Conservation (phyloP, 2,329 filamentous ascomycete species). For the Pezicula radicicola region DNA sequence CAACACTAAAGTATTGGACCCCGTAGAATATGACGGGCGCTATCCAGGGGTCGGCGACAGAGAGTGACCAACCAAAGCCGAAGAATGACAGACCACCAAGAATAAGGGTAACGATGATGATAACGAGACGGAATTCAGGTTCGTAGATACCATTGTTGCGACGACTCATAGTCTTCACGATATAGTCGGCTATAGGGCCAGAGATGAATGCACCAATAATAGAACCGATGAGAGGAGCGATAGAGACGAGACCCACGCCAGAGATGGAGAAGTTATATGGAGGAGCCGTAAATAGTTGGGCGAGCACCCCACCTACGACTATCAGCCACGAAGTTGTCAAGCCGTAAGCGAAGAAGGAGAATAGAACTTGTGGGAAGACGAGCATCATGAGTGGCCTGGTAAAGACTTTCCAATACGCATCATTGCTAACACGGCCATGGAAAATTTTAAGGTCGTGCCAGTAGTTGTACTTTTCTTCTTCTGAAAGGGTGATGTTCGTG, state of each 20-base stretch:
- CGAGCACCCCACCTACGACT: slow-evolving; percentile 11
- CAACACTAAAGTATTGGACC: slow-evolving; percentile 32
- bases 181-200: slow-evolving; percentile 25
- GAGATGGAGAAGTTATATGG: slow-evolving; percentile 13
- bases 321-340: slow-evolving; percentile 13
- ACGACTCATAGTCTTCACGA: slow-evolving; percentile 40
- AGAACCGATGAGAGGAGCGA: slow-evolving; percentile 7
- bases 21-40: slow-evolving; percentile 32
- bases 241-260: slow-evolving; percentile 4
- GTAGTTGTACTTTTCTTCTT: slow-evolving; percentile 7
- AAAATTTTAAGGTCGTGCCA: slow-evolving; percentile 16
- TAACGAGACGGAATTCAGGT: slow-evolving; percentile 32
- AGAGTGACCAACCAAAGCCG: slow-evolving; percentile 32
- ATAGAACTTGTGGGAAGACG: slow-evolving; percentile 19
- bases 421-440: slow-evolving; percentile 24
- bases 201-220: slow-evolving; percentile 10
- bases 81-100: slow-evolving; percentile 32
- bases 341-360: slow-evolving; percentile 14
- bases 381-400: slow-evolving; percentile 25
- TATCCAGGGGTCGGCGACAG: slow-evolving; percentile 14
- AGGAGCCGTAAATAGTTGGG: slow-evolving; percentile 9
- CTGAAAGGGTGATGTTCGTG: neutral
- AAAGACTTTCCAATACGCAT: slow-evolving; percentile 26
- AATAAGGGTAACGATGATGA: slow-evolving; percentile 21
- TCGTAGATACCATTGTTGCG: slow-evolving; percentile 29